These are phyloP conservation scores for Aspergillus cristatus DNA, from an alignment of 495 filamentous ascomycete species.

Conservation along the genomic window DNA sequence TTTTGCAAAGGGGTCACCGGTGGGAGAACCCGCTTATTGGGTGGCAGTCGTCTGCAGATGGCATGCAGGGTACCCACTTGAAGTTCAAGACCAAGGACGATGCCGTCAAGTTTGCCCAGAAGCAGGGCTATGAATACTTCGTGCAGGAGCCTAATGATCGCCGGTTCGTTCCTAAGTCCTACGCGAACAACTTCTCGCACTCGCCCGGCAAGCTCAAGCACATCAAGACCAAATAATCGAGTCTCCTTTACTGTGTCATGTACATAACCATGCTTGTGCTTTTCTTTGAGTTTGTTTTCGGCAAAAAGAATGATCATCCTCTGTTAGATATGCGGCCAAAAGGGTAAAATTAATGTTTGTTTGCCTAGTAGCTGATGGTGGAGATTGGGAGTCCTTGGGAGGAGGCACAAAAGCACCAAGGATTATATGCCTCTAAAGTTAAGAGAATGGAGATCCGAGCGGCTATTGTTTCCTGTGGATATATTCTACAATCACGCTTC, in stretches of 20 bases:
- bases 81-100: constrained; percentile 92
- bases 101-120: constrained; percentile 89
- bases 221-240: constrained; percentile 77
- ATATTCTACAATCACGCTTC: no score
- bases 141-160: constrained; percentile 93
- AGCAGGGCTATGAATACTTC: constrained; percentile 98
- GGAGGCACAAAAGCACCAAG: no score
- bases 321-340: neutral
- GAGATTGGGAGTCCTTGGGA: no score
- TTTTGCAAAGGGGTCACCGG: constrained; percentile 74
- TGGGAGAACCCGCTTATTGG: constrained; percentile 99
- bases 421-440: no score
- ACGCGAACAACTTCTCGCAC: constrained; percentile 93
- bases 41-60: constrained; percentile 92
- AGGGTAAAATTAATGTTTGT: constrained; percentile 1
- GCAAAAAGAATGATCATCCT: neutral
- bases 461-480: no score
- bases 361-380: no score
- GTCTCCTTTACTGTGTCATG: constrained; percentile 24
- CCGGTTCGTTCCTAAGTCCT: constrained; percentile 80
- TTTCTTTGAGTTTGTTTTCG: neutral
- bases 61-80: constrained; percentile 83
- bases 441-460: no score
- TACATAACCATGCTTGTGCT: constrained; percentile 31
- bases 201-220: constrained; percentile 78